phyloP scores from a whole-genome alignment of 202 grass and related monocot genomes.

The Setaria viridis region DNA sequence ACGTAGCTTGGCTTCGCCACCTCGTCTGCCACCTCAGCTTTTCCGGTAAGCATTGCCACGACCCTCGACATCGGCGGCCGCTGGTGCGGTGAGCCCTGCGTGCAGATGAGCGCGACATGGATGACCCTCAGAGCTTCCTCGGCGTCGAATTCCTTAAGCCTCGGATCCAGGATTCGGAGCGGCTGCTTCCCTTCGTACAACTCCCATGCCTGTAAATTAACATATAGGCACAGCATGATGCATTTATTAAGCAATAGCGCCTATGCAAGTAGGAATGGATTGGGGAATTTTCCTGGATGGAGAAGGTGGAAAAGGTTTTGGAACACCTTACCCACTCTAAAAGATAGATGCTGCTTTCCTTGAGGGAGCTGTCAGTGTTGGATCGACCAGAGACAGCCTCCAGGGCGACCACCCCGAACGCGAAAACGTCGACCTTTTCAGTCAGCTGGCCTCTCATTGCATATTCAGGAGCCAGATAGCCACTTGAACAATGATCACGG shows the following conservation, averaged over 20 bases:
- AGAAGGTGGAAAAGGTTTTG: background rate
- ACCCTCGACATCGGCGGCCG: slow-evolving; percentile 71
- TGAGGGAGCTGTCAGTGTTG: slow-evolving; percentile 49
- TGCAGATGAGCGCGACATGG: slow-evolving; percentile 61
- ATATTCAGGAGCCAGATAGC: slow-evolving; percentile 88
- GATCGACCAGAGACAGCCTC: slow-evolving; percentile 71
- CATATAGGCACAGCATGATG: background rate
- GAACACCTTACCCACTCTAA: slow-evolving; percentile 65
- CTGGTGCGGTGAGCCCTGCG: slow-evolving; percentile 54
- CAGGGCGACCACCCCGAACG: slow-evolving; percentile 65
- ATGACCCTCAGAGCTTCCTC: slow-evolving; percentile 55
- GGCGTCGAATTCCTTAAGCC: slow-evolving; percentile 35
- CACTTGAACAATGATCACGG: slow-evolving; percentile 53
- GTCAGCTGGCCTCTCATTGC: slow-evolving; percentile 86
- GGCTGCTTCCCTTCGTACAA: slow-evolving; percentile 52
- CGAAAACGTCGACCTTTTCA: slow-evolving; percentile 84
- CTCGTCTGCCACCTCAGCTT: slow-evolving; percentile 41
- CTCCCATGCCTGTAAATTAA: slow-evolving; percentile 54
- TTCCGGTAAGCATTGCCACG: slow-evolving; percentile 60
- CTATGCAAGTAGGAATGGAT: background rate
- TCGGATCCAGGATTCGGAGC: slow-evolving; percentile 52
- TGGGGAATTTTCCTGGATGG: background rate
- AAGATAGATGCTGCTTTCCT: slow-evolving; percentile 60
- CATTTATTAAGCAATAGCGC: too few relatives aligned
- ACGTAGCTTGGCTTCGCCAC: slow-evolving; percentile 66